phyloP scores from a whole-genome alignment of 306 rosid species.

The Inga oerstediana region DNA sequence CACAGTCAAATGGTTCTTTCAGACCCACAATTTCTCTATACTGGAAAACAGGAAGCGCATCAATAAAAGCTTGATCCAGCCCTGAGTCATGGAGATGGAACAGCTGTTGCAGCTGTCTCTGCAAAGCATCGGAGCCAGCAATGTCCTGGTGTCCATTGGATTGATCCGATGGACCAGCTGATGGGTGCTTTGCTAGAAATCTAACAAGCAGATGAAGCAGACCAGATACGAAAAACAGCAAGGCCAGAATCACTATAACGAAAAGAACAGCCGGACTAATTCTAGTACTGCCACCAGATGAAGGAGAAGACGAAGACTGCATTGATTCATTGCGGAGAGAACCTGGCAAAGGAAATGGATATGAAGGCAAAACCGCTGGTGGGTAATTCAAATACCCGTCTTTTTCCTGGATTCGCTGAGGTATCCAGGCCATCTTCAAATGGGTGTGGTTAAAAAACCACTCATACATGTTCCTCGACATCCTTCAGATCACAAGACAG shows the following conservation, averaged over 20 bases:
- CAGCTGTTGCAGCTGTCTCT: conserved; percentile 94
- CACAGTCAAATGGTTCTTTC: conserved; percentile 92
- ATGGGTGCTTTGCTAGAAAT: conserved; percentile 85
- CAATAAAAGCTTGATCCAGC: conserved; percentile 93
- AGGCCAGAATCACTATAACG: conserved; percentile 89
- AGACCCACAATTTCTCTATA: conserved; percentile 87
- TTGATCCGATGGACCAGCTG: conserved; percentile 62
- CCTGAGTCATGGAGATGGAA: conserved; percentile 98
- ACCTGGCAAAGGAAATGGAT: conserved; percentile 50
- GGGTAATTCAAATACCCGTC: conserved; percentile 78
- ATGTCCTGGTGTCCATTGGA: conserved; percentile 71
- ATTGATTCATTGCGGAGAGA: conserved; percentile 50
- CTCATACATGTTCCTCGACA: conserved; percentile 48
- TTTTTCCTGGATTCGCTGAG: conserved; percentile 59
- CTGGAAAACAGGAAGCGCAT: conserved; percentile 96
- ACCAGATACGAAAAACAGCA: conserved; percentile 90
- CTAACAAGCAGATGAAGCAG: conserved; percentile 92
- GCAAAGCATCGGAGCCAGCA: conserved; percentile 86
- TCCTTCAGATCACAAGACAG: conserved; percentile 46
- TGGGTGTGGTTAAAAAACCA: conserved; percentile 62
- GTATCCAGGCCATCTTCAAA: conserved; percentile 79
- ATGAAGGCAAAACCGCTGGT: conserved; percentile 57
- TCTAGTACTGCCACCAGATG: conserved; percentile 69
- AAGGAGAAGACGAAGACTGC: conserved; percentile 41
- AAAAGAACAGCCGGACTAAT: conserved; percentile 97